Percentiles rank a stretch among this genome's conserved stretches.
Conservation (phyloP, 106 monocot genomes). For the Vanilla planifolia region DNA sequence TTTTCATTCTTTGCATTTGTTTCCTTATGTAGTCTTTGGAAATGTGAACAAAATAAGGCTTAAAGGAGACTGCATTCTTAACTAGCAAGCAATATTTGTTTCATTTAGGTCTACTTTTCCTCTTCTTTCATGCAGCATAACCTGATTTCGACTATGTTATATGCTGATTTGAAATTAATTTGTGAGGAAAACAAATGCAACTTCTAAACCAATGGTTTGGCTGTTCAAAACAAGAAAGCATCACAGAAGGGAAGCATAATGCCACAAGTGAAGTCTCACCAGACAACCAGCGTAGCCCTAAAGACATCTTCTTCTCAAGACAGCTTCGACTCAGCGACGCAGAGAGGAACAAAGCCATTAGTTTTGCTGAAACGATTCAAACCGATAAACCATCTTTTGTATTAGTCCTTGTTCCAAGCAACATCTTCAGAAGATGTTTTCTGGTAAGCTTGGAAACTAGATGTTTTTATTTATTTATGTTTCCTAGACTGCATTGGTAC, state of each 20-base stretch:
- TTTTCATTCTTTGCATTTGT: too few species aligned
- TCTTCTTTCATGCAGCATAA: too few species aligned
- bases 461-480: neutral
- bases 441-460: conserved; percentile 12
- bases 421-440: conserved; percentile 5
- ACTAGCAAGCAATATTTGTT: too few species aligned
- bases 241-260: neutral
- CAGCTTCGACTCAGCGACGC: neutral
- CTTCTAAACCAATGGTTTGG: neutral
- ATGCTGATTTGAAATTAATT: neutral
- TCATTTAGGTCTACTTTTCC: too few species aligned
- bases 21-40: too few species aligned
- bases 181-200: neutral
- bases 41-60: too few species aligned
- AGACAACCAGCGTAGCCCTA: neutral
- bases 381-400: conserved; percentile 22
- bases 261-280: neutral
- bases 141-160: too few species aligned
- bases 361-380: conserved; percentile 11
- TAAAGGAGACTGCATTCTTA: too few species aligned
- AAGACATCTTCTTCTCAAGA: neutral
- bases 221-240: conserved; percentile 4
- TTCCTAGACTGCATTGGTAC: too few species aligned
- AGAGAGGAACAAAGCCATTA: neutral
- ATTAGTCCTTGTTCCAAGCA: conserved; percentile 5